These are phyloP conservation scores for Colletotrichum abscissum DNA, from an alignment of 2,329 filamentous ascomycete genomes.

Conservation along the genomic window DNA sequence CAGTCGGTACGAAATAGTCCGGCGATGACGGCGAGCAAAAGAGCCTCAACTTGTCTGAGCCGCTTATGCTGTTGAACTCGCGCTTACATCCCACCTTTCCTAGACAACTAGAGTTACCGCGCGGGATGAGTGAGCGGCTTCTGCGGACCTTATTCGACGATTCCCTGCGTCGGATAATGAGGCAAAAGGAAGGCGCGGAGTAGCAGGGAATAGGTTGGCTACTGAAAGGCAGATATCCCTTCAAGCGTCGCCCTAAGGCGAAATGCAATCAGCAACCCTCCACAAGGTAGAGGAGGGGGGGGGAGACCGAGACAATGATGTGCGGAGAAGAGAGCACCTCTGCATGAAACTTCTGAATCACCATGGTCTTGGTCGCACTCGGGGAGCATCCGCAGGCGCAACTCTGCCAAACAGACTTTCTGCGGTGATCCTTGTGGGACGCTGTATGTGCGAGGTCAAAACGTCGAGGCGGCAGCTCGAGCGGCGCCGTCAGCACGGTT, in stretches of 20 bases:
- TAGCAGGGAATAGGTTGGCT: neutral
- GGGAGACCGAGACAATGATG: neutral
- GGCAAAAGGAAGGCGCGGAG: neutral
- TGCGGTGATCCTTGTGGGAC: constrained; percentile 13
- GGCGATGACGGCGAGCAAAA: too few species aligned
- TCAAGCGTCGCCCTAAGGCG: neutral
- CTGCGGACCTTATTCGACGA: neutral
- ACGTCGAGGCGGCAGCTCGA: neutral
- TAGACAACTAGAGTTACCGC: neutral
- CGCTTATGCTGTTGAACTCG: neutral
- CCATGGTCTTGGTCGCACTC: neutral
- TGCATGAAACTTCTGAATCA: constrained; percentile 23
- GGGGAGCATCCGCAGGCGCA: neutral
- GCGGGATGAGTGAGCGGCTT: neutral
- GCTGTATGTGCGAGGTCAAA: neutral
- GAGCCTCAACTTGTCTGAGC: neutral
- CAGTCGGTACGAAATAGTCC: neutral
- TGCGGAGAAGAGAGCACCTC: neutral
- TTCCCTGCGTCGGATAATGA: neutral
- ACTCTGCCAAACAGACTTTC: neutral
- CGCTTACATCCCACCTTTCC: neutral
- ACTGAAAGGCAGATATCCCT: neutral
- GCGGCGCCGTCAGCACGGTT: neutral
- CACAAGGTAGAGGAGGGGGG: neutral
- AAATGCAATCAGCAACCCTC: neutral